Base-by-base conservation (phyloP, 73 alveolate genomes). In the Tetrahymena malaccensis region DNA sequence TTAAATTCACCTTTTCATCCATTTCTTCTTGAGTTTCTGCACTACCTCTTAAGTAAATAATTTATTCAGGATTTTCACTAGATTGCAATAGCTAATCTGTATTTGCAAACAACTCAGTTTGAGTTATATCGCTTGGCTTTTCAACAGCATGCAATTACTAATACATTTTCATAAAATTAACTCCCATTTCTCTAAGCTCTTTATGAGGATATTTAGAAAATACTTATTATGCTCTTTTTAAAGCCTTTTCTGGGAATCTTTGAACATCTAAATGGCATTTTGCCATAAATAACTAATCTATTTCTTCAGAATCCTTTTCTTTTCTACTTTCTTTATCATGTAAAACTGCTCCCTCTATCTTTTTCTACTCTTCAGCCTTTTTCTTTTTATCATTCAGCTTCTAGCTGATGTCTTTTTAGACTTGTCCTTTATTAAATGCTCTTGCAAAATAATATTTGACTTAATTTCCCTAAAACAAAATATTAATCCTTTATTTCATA, bases 111-210 rank as follows among this genome's bases (percentile, higher is more conserved):
- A 34, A 43, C 89, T 55, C 85, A 93, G 97, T 56, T 95, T 89
- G n/a, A 55, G 94, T 89, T 6, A 95, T 93, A 50, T 94, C 95
- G 25, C 43, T 55, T 17, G 97, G 97, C 43, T 95, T 95, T 56
- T 95, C 97, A 10, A 89, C 35, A 12, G 97, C 95, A 95, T 95
- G 97, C 55, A 89, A 55, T 57, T 85, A 95, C 35, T 95, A 93
- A 85, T 95, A 85, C 97, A 95, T 95, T 56, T 89, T 35, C 97
- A 95, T 89, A 89, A 85, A 95, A 55, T 95, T 85, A 22, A 85
- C 94, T 95, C 95, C 83, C 43, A 93, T 93, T 43, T 93, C 34
- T 89, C 97, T 95, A 31, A 95, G 93, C 22, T 95, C 95, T 38
- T 85, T 83, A 34, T 89, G 97, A 89, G 93, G 85, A 89, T 95